These are phyloP conservation scores for Arthrobotrys pseudoclavata DNA, from an alignment of 2,329 filamentous ascomycete species.

Conservation along the genomic window DNA sequence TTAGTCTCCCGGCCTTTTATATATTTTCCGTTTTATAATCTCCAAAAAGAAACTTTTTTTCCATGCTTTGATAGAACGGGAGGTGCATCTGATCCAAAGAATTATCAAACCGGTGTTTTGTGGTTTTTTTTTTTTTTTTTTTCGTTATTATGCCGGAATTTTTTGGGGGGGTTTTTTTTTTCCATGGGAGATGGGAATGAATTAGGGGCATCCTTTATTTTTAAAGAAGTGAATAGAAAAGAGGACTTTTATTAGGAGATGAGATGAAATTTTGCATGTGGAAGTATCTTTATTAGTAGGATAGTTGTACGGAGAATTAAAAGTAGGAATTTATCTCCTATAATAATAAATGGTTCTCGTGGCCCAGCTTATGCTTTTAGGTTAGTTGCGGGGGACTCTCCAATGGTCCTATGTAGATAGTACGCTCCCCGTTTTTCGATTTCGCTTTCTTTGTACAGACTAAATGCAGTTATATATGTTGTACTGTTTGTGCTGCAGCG, in stretches of 20 bases:
- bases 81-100: conserved; percentile 47
- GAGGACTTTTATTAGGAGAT: conserved; percentile 28
- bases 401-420: no score
- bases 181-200: conserved; percentile 6
- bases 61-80: conserved; percentile 57
- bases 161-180: background rate
- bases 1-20: background rate
- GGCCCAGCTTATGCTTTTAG: no score
- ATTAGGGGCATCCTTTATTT: background rate
- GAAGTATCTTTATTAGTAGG: background rate
- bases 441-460: no score
- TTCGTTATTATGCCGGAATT: background rate
- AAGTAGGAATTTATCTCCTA: no score
- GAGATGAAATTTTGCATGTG: background rate
- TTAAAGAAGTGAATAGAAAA: conserved; percentile 18
- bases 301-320: no score
- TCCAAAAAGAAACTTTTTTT: conserved; percentile 17
- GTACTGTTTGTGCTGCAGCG: no score
- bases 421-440: no score
- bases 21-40: conserved; percentile 8
- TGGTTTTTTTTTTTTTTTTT: conserved; percentile 18
- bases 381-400: no score
- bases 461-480: no score
- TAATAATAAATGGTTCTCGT: no score
- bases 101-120: conserved; percentile 56